A percentile compares a stretch with the other conserved stretches of the same genome.
phyloP scores from a whole-genome alignment of 768 basidiomycete species.

The Rhizopogon sp. region DNA sequence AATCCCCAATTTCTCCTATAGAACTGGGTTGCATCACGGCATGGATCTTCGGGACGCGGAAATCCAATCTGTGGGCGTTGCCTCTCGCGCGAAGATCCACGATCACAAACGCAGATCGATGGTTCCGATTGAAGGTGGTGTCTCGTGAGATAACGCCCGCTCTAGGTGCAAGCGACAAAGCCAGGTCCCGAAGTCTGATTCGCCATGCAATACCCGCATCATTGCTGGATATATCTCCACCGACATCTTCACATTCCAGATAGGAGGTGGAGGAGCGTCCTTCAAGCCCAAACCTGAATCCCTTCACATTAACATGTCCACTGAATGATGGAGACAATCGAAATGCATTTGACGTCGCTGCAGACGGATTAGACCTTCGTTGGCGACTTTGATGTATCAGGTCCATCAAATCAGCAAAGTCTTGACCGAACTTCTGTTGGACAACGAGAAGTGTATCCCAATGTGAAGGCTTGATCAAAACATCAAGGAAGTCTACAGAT shows the following conservation, averaged over 20 bases:
- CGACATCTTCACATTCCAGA: slow-evolving; percentile 71
- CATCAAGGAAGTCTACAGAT: slow-evolving; percentile 62
- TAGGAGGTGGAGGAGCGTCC: slow-evolving; percentile 67
- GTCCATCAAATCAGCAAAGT: slow-evolving; percentile 75
- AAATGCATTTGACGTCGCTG: slow-evolving; percentile 3
- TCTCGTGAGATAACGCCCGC: slow-evolving; percentile 29
- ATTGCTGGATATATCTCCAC: slow-evolving; percentile 50
- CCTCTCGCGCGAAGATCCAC: slow-evolving; percentile 60
- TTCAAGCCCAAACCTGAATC: slow-evolving; percentile 77
- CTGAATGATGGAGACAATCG: slow-evolving; percentile 31
- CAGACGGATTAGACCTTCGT: slow-evolving; percentile 14
- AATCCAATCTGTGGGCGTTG: slow-evolving; percentile 35
- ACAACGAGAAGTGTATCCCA: slow-evolving; percentile 81
- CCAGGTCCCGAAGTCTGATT: slow-evolving; percentile 66
- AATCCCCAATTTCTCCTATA: slow-evolving; percentile 85
- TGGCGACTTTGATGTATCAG: slow-evolving; percentile 59
- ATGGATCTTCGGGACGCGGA: slow-evolving; percentile 72
- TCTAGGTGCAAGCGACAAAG: slow-evolving; percentile 77
- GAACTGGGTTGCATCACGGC: slow-evolving; percentile 95
- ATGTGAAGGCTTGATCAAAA: slow-evolving; percentile 75
- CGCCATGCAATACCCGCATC: slow-evolving; percentile 54
- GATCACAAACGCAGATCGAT: slow-evolving; percentile 78
- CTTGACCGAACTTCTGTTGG: slow-evolving; percentile 86
- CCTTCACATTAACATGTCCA: slow-evolving; percentile 63
- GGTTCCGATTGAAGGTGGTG: slow-evolving; percentile 49